Evolutionary conservation across 2,329 filamentous ascomycete genomes (phyloP).

Genomic region (Fusarium sp.): DNA sequence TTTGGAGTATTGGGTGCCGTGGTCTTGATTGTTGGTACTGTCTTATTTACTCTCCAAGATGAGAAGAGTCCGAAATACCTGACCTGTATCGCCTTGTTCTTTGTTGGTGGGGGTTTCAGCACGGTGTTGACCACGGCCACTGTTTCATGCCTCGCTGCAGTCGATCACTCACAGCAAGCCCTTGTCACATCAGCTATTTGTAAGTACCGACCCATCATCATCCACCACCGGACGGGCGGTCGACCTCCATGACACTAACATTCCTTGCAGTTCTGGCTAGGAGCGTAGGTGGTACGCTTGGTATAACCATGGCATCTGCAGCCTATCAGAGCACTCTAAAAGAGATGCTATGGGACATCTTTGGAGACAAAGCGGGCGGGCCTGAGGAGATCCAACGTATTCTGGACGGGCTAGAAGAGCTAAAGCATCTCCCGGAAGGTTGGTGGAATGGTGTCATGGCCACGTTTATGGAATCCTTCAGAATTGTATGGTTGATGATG

Average conservation of each 20-base stretch:
- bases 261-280: not conserved
- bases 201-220: not conserved
- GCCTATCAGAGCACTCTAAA: not conserved
- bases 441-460: not conserved
- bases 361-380: not conserved
- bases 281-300: not conserved
- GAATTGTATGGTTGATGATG: not conserved
- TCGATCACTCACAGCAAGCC: not conserved
- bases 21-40: not conserved
- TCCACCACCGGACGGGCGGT: not conserved
- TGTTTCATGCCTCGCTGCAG: not conserved
- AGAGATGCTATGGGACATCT: not conserved
- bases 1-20: not conserved
- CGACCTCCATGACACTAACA: not conserved
- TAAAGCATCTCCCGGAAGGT: not conserved
- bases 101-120: not conserved
- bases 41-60: not conserved
- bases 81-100: not conserved
- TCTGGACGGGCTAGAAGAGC: not conserved
- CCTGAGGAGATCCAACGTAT: not conserved
- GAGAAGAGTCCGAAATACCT: not conserved
- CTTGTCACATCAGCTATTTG: not conserved
- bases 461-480: not conserved
- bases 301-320: not conserved
- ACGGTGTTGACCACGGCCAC: not conserved